These are phyloP conservation scores for Metarhizium album DNA, from an alignment of 2,329 filamentous ascomycete genomes.

Conservation along the genomic window DNA sequence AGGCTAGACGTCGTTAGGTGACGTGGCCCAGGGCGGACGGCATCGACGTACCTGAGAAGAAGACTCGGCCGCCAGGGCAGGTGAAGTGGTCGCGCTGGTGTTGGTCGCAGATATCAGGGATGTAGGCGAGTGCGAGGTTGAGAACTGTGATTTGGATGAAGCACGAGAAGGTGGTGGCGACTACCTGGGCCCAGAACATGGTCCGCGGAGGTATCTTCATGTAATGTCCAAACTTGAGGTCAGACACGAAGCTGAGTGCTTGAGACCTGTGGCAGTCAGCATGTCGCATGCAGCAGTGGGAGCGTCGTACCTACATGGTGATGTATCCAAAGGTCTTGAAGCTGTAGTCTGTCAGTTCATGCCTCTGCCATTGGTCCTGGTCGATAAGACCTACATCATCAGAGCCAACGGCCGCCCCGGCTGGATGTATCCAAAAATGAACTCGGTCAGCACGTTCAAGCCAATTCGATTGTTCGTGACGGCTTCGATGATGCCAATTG, in stretches of 20 bases:
- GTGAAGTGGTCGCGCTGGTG: constrained; percentile 48
- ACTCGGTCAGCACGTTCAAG: constrained; percentile 65
- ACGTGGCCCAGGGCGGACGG: background rate
- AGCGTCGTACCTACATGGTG: constrained; percentile 34
- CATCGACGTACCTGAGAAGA: constrained; percentile 42
- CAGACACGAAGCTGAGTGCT: constrained; percentile 51
- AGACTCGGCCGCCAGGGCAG: constrained; percentile 52
- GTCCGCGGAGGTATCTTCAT: constrained; percentile 60
- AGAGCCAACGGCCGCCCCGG: constrained; percentile 60
- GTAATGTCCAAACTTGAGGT: constrained; percentile 63
- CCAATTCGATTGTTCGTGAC: constrained; percentile 61
- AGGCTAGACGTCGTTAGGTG: constrained; percentile 27
- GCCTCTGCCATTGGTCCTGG: too few relatives aligned
- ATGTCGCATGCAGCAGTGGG: background rate
- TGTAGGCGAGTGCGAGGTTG: constrained; percentile 49
- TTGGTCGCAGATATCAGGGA: constrained; percentile 51
- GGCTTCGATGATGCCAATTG: constrained; percentile 60
- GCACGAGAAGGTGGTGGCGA: constrained; percentile 55
- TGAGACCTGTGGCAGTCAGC: constrained; percentile 33
- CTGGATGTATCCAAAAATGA: constrained; percentile 65
- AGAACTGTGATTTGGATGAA: constrained; percentile 56
- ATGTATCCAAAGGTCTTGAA: constrained; percentile 56
- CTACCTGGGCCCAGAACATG: constrained; percentile 56
- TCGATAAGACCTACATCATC: constrained; percentile 46
- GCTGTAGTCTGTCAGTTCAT: constrained; percentile 18